These are phyloP conservation scores for Candida tammaniensis DNA, from an alignment of 805 yeast species.

Conservation along the genomic window DNA sequence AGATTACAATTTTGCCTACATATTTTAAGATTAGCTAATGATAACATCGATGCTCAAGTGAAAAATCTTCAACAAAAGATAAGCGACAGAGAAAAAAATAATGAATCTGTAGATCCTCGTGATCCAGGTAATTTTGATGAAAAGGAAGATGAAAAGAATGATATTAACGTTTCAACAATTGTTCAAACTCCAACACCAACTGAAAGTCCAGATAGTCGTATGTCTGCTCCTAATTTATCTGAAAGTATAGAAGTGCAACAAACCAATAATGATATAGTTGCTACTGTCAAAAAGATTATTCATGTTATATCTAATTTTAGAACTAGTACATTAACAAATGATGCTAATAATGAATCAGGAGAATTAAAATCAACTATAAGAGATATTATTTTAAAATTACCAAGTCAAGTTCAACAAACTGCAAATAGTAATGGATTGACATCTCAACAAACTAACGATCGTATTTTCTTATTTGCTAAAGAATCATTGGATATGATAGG, in stretches of 20 bases:
- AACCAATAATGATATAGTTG: slow-evolving; percentile 77
- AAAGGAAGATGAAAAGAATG: not conserved
- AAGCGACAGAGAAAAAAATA: slow-evolving; percentile 37
- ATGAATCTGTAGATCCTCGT: not conserved
- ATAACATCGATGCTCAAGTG: slow-evolving; percentile 67
- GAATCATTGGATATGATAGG: slow-evolving; percentile 87
- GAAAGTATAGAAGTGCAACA: slow-evolving; percentile 23
- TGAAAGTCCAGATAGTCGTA: not conserved
- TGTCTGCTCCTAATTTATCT: slow-evolving; percentile 4
- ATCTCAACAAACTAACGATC: slow-evolving; percentile 46
- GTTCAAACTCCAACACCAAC: slow-evolving; percentile 9
- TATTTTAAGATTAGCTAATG: slow-evolving; percentile 75
- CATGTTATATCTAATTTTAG: slow-evolving; percentile 79
- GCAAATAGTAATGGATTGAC: slow-evolving; percentile 16
- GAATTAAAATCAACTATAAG: slow-evolving; percentile 68
- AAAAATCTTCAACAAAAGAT: slow-evolving; percentile 55
- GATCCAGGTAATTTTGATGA: slow-evolving; percentile 6
- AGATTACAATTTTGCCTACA: slow-evolving; percentile 77
- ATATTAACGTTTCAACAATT: slow-evolving; percentile 7
- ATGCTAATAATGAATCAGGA: slow-evolving; percentile 11
- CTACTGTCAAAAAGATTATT: slow-evolving; percentile 86
- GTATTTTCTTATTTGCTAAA: slow-evolving; percentile 76
- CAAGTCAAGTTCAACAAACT: slow-evolving; percentile 49
- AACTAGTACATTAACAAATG: slow-evolving; percentile 47
- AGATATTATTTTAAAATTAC: slow-evolving; percentile 71